Evolutionary conservation across 768 basidiomycete species (phyloP).

Genomic region (Chalciporus pseudorubinellus): DNA sequence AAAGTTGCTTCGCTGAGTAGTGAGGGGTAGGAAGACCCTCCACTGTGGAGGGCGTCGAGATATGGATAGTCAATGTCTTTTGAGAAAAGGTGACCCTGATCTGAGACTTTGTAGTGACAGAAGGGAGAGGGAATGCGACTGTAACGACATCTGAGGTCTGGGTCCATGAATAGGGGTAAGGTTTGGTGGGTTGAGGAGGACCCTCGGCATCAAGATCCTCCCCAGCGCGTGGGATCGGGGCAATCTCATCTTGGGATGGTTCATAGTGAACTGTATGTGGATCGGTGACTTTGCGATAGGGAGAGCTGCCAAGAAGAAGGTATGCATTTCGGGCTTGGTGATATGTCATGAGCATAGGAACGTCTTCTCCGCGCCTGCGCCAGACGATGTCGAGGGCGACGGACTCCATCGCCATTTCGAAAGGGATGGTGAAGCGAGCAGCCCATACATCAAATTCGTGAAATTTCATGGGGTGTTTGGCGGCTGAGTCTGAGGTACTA

Average conservation of each 20-base stretch:
- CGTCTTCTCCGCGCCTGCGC: conserved; percentile 66
- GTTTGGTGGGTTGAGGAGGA: conserved; percentile 41
- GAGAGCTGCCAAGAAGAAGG: conserved; percentile 57
- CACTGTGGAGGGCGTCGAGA: conserved; percentile 38
- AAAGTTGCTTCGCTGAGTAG: conserved; percentile 63
- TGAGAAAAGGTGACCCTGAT: conserved; percentile 69
- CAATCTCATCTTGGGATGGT: conserved; percentile 64
- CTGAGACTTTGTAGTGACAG: conserved; percentile 55
- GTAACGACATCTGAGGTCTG: conserved; percentile 84
- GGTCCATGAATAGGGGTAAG: conserved; percentile 90
- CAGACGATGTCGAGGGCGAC: conserved; percentile 55
- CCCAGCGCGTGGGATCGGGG: conserved; percentile 60
- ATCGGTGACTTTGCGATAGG: conserved; percentile 45
- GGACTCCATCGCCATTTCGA: conserved; percentile 32
- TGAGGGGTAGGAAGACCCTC: conserved; percentile 46
- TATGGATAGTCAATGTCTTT: conserved; percentile 62
- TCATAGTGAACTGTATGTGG: conserved; percentile 41
- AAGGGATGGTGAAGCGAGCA: conserved; percentile 46
- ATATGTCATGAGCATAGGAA: conserved; percentile 61
- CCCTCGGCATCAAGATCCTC: conserved; percentile 50
- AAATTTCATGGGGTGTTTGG: conserved; percentile 25
- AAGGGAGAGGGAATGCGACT: conserved; percentile 79
- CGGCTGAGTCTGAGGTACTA: conserved; percentile 18
- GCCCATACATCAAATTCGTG: conserved; percentile 68
- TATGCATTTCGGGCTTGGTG: conserved; percentile 44